phyloP scores from a whole-genome alignment of 495 filamentous ascomycete genomes.

The Saxophila tyrrhenica region DNA sequence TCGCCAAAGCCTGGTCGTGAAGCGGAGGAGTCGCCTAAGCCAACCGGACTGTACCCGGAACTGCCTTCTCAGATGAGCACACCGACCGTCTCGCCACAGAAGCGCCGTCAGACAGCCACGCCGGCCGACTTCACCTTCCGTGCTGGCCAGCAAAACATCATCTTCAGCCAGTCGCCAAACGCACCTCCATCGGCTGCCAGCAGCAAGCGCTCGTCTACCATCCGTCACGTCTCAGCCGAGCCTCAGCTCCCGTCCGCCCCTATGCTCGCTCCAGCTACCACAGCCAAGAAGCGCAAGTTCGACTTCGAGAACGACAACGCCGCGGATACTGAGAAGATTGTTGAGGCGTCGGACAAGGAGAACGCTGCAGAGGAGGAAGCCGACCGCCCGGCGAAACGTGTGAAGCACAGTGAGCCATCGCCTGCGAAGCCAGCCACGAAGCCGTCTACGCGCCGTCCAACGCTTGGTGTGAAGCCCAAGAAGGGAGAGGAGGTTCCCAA shows the following conservation, averaged over 20 bases:
- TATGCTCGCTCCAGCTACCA: background rate
- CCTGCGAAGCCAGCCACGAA: constrained; percentile 3
- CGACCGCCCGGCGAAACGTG: constrained; percentile 25
- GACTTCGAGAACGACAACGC: constrained; percentile 16
- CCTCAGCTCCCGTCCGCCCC: background rate
- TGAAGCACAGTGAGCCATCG: constrained; percentile 10
- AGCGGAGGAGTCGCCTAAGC: background rate
- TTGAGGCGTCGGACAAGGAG: constrained; percentile 14
- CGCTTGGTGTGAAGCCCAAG: constrained; percentile 16
- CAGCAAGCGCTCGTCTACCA: constrained; percentile 8
- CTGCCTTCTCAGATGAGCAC: background rate
- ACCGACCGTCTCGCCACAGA: constrained; percentile 6
- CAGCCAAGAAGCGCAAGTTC: constrained; percentile 31
- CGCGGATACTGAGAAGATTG: background rate
- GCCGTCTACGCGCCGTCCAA: constrained; percentile 3
- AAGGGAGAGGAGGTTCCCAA: background rate
- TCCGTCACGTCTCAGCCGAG: constrained; percentile 19
- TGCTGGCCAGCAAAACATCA: constrained; percentile 21
- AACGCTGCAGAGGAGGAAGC: constrained; percentile 17
- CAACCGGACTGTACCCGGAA: constrained; percentile 20
- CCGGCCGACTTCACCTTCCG: constrained; percentile 31
- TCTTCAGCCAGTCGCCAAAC: constrained; percentile 24
- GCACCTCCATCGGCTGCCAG: constrained; percentile 19
- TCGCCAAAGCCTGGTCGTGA: background rate
- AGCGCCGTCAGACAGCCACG: constrained; percentile 10